A percentile compares a stretch with the other conserved stretches of the same genome.
These are phyloP conservation scores for Histomonas meleagridis DNA, from an alignment of 208 protist genomes.

Conservation along the genomic window DNA sequence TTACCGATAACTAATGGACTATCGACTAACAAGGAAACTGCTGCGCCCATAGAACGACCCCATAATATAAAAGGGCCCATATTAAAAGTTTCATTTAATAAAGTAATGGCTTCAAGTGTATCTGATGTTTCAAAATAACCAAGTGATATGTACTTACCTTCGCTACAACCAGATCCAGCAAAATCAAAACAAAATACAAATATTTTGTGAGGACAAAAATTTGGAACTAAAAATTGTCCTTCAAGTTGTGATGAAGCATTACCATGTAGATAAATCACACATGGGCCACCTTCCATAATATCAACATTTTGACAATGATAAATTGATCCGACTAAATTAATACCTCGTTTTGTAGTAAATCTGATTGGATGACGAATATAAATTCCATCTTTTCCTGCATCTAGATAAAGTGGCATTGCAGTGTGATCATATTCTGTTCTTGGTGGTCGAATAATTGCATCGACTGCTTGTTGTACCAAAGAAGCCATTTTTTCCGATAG, in stretches of 20 bases:
- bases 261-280: slow-evolving; percentile 26
- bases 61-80: neutral
- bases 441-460: slow-evolving; percentile 7
- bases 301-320: neutral
- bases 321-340: neutral
- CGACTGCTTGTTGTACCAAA: neutral
- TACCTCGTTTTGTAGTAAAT: neutral
- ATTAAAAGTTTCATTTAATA: neutral
- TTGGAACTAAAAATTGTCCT: slow-evolving; percentile 28
- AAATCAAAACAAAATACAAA: neutral
- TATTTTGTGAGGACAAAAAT: neutral
- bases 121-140: neutral
- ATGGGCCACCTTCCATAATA: neutral
- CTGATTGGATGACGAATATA: neutral
- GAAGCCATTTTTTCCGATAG: no score
- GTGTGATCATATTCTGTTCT: neutral
- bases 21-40: neutral
- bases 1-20: neutral
- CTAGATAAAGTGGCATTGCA: neutral
- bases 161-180: neutral
- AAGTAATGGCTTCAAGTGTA: neutral
- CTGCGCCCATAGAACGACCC: slow-evolving; percentile 13
- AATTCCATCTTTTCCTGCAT: neutral
- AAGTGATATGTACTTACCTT: neutral
- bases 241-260: slow-evolving; percentile 33